These are phyloP conservation scores for Solanum hybrid DNA, from an alignment of 305 asterid genomes.

Conservation along the genomic window DNA sequence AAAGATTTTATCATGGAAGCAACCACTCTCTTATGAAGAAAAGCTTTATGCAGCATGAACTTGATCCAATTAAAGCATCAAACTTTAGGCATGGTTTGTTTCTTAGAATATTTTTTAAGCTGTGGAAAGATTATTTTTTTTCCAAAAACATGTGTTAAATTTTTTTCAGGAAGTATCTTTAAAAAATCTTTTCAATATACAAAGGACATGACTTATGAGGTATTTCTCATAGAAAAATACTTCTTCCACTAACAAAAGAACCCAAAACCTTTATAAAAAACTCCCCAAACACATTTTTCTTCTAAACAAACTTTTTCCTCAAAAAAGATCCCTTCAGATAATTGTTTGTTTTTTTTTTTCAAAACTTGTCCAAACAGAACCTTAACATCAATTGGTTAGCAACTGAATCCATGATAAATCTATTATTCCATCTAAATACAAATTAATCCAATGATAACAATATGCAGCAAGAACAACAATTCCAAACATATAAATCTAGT, in stretches of 20 bases:
- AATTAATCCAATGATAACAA: neutral
- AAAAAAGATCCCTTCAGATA: neutral
- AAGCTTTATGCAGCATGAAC: neutral
- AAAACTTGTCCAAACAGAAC: neutral
- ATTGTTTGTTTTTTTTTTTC: neutral
- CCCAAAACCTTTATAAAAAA: neutral
- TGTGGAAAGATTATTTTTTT: neutral
- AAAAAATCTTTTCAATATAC: neutral
- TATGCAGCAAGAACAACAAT: neutral
- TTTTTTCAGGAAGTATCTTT: neutral
- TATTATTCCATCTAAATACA: neutral
- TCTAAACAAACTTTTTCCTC: neutral
- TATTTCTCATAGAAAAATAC: neutral
- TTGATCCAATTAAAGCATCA: neutral
- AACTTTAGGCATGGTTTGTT: neutral
- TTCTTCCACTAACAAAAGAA: neutral
- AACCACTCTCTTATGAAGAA: neutral
- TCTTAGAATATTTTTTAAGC: neutral
- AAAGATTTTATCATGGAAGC: neutral
- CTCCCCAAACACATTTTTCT: neutral
- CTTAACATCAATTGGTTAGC: neutral
- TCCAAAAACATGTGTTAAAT: neutral
- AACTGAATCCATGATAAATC: neutral
- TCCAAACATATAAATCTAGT: neutral
- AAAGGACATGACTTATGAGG: neutral